Evolutionary conservation across 345 rosid species (phyloP).

Genomic region (Linum usitatissimum): DNA sequence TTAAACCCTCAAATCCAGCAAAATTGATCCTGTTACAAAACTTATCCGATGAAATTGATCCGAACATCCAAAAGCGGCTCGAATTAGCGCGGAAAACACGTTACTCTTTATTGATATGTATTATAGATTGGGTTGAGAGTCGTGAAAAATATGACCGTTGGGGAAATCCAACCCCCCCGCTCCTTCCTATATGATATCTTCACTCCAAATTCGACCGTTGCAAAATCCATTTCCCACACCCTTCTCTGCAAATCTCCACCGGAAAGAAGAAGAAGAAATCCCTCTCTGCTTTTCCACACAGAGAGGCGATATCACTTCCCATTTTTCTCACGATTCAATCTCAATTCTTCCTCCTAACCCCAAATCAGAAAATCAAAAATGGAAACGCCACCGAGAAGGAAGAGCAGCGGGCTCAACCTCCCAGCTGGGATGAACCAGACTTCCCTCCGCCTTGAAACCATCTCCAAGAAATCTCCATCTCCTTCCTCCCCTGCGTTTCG

Average conservation of each 20-base stretch:
- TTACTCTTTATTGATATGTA: too few species aligned
- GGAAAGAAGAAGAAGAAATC: background rate
- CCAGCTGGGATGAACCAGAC: constrained; percentile 82
- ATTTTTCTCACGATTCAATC: background rate
- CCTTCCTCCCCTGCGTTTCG: background rate
- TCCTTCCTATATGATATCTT: constrained; percentile 15
- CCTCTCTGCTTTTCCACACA: background rate
- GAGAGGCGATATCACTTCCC: constrained; percentile 21
- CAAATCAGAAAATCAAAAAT: background rate
- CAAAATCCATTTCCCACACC: constrained; percentile 9
- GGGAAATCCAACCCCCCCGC: background rate
- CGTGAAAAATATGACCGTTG: background rate
- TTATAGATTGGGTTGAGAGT: background rate
- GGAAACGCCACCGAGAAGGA: constrained; percentile 21
- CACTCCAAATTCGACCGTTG: constrained; percentile 41
- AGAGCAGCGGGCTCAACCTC: constrained; percentile 67
- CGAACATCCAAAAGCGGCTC: too few species aligned
- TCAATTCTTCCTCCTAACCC: too few species aligned
- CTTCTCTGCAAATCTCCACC: background rate
- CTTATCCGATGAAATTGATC: too few species aligned
- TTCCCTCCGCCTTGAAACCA: constrained; percentile 49
- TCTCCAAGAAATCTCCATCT: constrained; percentile 10
- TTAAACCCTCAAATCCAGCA: too few species aligned
- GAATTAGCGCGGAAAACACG: too few species aligned
- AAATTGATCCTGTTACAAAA: too few species aligned